Percentiles rank a stretch among this genome's conserved stretches.
Evolutionary conservation across 352 stramenopile genomes (phyloP).

Genomic region (Elongisporangium prolatum): DNA sequence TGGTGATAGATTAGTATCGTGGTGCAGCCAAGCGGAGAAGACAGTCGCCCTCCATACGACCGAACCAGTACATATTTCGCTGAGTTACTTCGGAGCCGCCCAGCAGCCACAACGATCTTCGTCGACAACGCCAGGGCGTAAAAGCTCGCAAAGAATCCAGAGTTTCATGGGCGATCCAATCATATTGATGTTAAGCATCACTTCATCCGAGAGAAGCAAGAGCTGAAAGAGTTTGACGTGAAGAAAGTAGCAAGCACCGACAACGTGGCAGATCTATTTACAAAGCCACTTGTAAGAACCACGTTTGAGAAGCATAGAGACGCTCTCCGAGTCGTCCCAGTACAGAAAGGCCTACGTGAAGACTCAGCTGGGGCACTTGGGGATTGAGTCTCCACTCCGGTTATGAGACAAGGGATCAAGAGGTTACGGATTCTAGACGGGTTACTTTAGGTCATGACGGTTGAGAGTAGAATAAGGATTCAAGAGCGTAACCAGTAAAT

Average conservation of each 20-base stretch:
- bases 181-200: conserved; percentile 19
- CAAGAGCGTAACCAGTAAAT: too few relatives aligned
- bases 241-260: conserved; percentile 9
- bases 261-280: conserved; percentile 21
- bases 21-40: conserved; percentile 15
- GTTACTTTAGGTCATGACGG: too few relatives aligned
- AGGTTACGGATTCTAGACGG: too few relatives aligned
- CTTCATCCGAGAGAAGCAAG: conserved; percentile 9
- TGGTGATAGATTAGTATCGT: conserved; percentile 13
- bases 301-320: conserved; percentile 15
- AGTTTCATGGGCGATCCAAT: conserved; percentile 13
- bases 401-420: too few relatives aligned
- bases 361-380: too few relatives aligned
- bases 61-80: conserved; percentile 15
- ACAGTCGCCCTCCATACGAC: conserved; percentile 18
- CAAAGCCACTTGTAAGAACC: conserved; percentile 9
- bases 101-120: conserved; percentile 13
- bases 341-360: too few relatives aligned
- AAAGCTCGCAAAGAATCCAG: conserved; percentile 15
- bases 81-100: conserved; percentile 13
- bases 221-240: conserved; percentile 13
- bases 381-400: too few relatives aligned
- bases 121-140: conserved; percentile 16
- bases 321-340: too few relatives aligned
- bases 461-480: too few relatives aligned